Evolutionary conservation across 2,329 filamentous ascomycete species (phyloP).

Genomic region (Ophiostoma sp.): DNA sequence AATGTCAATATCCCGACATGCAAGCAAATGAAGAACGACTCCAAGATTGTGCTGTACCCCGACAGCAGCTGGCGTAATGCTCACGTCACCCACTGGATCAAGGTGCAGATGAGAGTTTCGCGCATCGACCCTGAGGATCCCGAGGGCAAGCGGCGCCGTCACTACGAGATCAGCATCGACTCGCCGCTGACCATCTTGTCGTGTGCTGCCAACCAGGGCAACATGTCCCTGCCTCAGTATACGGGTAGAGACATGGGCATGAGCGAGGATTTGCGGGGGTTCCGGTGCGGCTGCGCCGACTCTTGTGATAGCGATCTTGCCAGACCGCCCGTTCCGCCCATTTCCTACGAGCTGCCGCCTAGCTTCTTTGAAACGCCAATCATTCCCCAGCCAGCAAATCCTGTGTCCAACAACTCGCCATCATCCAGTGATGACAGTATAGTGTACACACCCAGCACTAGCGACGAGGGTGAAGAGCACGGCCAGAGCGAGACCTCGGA

Average conservation of each 20-base stretch:
- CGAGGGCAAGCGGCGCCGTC: constrained; percentile 64
- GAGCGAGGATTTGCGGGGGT: constrained; percentile 61
- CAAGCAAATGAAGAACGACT: constrained; percentile 73
- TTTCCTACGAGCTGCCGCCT: not conserved
- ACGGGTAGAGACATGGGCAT: constrained; percentile 42
- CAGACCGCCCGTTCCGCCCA: not conserved
- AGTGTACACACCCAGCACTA: constrained; percentile 19
- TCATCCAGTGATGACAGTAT: constrained; percentile 17
- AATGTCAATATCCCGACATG: constrained; percentile 88
- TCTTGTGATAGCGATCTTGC: not conserved
- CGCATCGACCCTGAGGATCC: constrained; percentile 74
- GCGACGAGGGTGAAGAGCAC: not conserved
- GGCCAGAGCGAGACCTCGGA: not conserved
- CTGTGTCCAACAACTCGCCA: not conserved
- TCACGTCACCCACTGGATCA: constrained; percentile 94
- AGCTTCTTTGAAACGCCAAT: not conserved
- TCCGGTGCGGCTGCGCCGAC: constrained; percentile 37
- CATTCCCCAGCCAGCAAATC: not conserved
- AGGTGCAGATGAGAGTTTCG: constrained; percentile 89
- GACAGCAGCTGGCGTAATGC: constrained; percentile 93
- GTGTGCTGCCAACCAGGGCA: constrained; percentile 86
- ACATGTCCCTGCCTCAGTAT: constrained; percentile 80
- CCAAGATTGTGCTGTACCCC: constrained; percentile 63
- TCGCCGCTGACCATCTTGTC: constrained; percentile 91
- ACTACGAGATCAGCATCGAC: constrained; percentile 95